Evolutionary conservation across 225 moss, liverwort and hornwort species (phyloP), one percentile per base, ranked within the genome.

Genomic region (Neckera pumila): DNA sequence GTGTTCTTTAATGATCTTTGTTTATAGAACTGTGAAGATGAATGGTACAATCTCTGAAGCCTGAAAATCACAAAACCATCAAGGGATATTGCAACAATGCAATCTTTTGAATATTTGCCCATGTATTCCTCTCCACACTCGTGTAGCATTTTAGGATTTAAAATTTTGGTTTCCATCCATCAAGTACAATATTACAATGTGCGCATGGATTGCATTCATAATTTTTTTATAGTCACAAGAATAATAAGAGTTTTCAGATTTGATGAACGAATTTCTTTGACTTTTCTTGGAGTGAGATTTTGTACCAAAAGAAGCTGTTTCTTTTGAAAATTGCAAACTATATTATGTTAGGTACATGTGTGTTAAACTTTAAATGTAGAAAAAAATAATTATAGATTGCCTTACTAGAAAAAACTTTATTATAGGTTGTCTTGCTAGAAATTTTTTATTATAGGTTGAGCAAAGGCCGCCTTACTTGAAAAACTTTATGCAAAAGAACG

Each of bases 221-320:
- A 15, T 64, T 33, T 64, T 33, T 9, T 2, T 16, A 17, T 33
- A 14, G 9, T 15, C 5, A 17, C 2, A 64, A 18, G 8, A 9
- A 17, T 17, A 65, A 65, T 34, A 33, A 17, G 18, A 17, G 34
- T 34, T 34, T 34, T 1, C 1, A 1, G 3, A 17, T 34, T 36
- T 0, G 34, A 65, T 34, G 34, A 65, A 31, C 8, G 31, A 16
- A 31, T 31, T 62, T 62, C 34, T 9, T 64, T 33, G 1, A 64
- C 2, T 64, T 17, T 2, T 34, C 4, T 15, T 10, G 1, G 5
- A 65, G 1, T 10, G 34, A 18, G 34, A 9, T 65, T 65, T 34
- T 64, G 19, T 5, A 65, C 10, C 10, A 18, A 34, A 7, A 0
- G 1, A 18, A 5, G 7, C 5, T 19, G 0, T 34, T 18, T 34